Base-by-base conservation (phyloP, 805 yeast species). In the Zygoascus bituminiphila region DNA sequence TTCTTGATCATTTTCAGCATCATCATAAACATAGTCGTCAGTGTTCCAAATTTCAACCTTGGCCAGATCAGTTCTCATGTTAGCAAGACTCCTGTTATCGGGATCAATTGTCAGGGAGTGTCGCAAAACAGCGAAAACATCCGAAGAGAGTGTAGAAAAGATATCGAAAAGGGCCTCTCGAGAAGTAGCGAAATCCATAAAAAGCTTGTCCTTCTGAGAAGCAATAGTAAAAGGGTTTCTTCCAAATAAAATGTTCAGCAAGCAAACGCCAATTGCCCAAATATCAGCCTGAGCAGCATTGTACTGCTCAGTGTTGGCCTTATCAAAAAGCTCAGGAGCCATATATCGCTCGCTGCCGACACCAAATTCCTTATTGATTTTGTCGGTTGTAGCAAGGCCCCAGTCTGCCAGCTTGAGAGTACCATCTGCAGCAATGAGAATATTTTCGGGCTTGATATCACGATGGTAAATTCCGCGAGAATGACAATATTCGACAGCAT, bases 381-480 rank as follows among this genome's bases (percentile, higher is more conserved):
- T 67, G 9, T 76, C 73, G 43, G 76, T 74, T 50, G 91, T 77
- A 20, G 96, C 88, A 20, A 91, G 72, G 4, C 98, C 98, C 66
- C 93, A 91, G 68, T 91, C 98, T 33, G 94, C 91, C 52, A 82
- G 71, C 54, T 74, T 76, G 49, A 83, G 69, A 47, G 73, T 62
- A 50, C 80, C 87, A 57, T 76, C 72, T 60, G 65, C 64, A 10
- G 78, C 73, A 44, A 88, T 79, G 59, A 93, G 70, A 49, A 93
- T 77, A 69, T 93, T 93, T 64, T 93, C 98, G 5, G 98, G 98
- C 69, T 93, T 93, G 55, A 89, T 78, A 66, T 89, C 98, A 62
- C 97, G 85, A 63, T 89, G 98, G 63, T 81, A 91, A 33, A 91
- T 79, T n/a, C 84, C 82, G 52, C 76, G 78, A 1, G 82, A 73